Evolutionary conservation across 75 land plant species (phyloP).

Genomic region (Isoetes taiwanensis): DNA sequence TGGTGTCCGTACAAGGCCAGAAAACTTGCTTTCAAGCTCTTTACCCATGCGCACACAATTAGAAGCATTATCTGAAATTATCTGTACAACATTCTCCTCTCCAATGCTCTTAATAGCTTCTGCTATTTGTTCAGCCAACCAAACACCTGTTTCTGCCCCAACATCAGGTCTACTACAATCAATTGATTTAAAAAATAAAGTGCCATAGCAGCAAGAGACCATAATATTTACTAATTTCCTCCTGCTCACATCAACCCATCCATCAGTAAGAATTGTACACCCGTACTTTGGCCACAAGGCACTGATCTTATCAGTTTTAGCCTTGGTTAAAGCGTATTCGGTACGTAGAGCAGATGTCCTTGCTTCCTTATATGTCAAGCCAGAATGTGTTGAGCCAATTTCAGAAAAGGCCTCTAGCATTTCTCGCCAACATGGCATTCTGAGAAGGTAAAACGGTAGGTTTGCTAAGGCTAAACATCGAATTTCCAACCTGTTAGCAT

Average conservation of each 20-base stretch:
- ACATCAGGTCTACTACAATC: constrained; percentile 19
- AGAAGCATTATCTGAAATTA: constrained; percentile 32
- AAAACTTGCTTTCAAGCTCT: constrained; percentile 25
- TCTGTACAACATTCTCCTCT: constrained; percentile 40
- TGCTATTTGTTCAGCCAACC: constrained; percentile 19
- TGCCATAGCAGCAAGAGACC: constrained; percentile 18
- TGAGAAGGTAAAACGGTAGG: background rate
- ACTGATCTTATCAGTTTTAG: background rate
- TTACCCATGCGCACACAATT: constrained; percentile 23
- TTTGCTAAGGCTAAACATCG: no score
- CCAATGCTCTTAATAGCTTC: constrained; percentile 35
- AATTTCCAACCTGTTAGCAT: no score
- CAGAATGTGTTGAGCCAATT: background rate
- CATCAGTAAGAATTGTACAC: constrained; percentile 22
- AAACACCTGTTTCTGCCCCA: constrained; percentile 14
- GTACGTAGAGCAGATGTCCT: no score
- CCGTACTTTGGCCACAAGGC: constrained; percentile 21
- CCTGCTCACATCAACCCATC: constrained; percentile 23
- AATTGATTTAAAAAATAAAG: constrained; percentile 21
- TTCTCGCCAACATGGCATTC: background rate
- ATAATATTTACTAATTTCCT: constrained; percentile 24
- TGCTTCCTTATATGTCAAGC: no score
- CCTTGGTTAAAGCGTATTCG: no score
- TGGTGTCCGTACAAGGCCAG: constrained; percentile 39
- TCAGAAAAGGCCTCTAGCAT: background rate